Evolutionary conservation across 202 grass and related monocot species (phyloP).

Genomic region (Panicum hallii): DNA sequence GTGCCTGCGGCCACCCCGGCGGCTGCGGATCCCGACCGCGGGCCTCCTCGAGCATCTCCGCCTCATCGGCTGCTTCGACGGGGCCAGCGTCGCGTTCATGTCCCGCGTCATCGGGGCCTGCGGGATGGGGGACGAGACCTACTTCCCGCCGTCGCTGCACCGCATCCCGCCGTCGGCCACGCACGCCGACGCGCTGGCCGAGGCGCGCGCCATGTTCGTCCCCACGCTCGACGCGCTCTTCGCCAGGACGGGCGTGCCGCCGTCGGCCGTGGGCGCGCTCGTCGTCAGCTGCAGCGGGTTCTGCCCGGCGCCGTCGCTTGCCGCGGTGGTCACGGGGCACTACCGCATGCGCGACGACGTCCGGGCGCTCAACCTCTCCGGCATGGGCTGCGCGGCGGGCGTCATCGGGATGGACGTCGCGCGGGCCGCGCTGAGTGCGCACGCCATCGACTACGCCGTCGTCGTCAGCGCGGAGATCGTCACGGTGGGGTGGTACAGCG

Average conservation of each 20-base stretch:
- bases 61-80: conserved; percentile 69
- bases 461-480: conserved; percentile 73
- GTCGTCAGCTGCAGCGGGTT: conserved; percentile 80
- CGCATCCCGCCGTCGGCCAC: conserved; percentile 52
- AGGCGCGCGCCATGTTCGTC: conserved; percentile 61
- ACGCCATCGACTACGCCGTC: conserved; percentile 48
- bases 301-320: conserved; percentile 66
- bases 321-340: conserved; percentile 51
- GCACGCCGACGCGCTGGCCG: conserved; percentile 48
- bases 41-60: conserved; percentile 52
- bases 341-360: conserved; percentile 67
- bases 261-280: conserved; percentile 53
- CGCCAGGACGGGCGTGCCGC: conserved; percentile 48
- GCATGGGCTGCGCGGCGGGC: conserved; percentile 72
- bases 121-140: conserved; percentile 88
- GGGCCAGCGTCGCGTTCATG: conserved; percentile 74
- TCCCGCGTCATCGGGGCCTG: conserved; percentile 40
- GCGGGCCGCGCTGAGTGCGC: conserved; percentile 21
- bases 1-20: conserved; percentile 63
- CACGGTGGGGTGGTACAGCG: conserved; percentile 66
- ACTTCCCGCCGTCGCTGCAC: conserved; percentile 64
- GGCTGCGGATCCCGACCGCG: conserved; percentile 46
- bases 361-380: conserved; percentile 64
- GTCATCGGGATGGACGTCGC: conserved; percentile 63
- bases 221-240: conserved; percentile 71